phyloP scores from a whole-genome alignment of 768 basidiomycete species.

The Kwoniella newhampshirensis region DNA sequence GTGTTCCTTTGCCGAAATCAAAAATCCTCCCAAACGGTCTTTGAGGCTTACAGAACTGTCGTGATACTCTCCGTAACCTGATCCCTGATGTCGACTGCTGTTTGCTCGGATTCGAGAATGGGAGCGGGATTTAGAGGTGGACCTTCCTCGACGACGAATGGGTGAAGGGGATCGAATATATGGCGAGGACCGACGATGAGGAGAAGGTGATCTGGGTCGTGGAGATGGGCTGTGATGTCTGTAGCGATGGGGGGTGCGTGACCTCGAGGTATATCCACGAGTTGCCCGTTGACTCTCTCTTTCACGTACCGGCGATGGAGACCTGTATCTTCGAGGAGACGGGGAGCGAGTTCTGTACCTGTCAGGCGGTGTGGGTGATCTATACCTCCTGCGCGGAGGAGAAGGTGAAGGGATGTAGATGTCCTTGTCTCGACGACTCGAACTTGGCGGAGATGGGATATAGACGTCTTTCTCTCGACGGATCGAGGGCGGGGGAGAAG shows the following conservation, averaged over 20 bases:
- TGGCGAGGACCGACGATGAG: background rate
- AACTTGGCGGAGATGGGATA: conserved; percentile 2
- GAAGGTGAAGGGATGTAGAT: conserved; percentile 8
- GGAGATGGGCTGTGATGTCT: background rate
- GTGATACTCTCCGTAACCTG: background rate
- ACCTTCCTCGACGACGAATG: conserved; percentile 1
- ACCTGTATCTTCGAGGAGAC: background rate
- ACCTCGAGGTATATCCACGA: conserved; percentile 14
- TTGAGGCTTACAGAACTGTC: conserved; percentile 3
- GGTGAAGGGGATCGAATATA: background rate
- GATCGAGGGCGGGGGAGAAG: conserved; percentile 2
- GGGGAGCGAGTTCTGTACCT: background rate
- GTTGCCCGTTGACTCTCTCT: background rate
- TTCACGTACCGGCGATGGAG: background rate
- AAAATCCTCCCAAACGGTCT: conserved; percentile 13
- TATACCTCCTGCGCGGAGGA: background rate
- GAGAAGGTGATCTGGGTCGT: conserved; percentile 3
- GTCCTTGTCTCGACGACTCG: conserved; percentile 6
- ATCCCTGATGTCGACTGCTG: background rate
- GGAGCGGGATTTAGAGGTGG: background rate
- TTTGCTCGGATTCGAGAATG: background rate
- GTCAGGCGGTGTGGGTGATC: conserved; percentile 2
- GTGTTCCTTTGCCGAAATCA: background rate
- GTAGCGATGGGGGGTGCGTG: conserved; percentile 5
- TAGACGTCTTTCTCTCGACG: conserved; percentile 7